Percentiles rank a stretch among this genome's conserved stretches.
Evolutionary conservation across 768 basidiomycete species (phyloP).

Genomic region (Lentinula boryana): DNA sequence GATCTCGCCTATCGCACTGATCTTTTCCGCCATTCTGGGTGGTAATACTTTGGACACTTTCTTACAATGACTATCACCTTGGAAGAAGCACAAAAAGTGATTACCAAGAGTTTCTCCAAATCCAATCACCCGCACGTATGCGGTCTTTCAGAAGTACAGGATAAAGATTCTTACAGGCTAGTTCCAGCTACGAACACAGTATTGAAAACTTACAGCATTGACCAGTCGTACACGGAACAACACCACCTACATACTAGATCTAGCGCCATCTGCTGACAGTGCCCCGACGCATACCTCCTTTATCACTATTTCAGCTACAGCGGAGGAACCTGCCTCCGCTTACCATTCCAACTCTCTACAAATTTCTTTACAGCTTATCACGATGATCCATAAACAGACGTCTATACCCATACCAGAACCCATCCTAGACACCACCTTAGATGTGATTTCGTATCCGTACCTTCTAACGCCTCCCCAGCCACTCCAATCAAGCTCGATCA

Average conservation of each 20-base stretch:
- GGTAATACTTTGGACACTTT: too few relatives aligned
- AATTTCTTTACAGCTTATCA: conserved; percentile 31
- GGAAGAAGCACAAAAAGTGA: neutral
- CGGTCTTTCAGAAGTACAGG: neutral
- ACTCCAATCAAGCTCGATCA: conserved; percentile 25
- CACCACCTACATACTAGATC: conserved; percentile 20
- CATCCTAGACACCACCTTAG: conserved; percentile 41
- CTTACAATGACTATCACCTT: neutral
- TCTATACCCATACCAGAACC: conserved; percentile 45
- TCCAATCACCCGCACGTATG: neutral
- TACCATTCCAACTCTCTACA: conserved; percentile 33
- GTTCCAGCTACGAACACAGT: neutral
- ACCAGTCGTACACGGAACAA: conserved; percentile 19
- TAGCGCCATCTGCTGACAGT: conserved; percentile 14
- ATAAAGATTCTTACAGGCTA: conserved; percentile 1
- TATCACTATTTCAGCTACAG: conserved; percentile 8
- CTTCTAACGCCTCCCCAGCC: conserved; percentile 42
- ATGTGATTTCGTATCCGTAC: conserved; percentile 42
- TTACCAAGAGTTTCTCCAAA: neutral
- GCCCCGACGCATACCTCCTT: conserved; percentile 22
- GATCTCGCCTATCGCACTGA: too few relatives aligned
- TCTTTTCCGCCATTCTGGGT: too few relatives aligned
- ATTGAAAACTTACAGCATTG: neutral
- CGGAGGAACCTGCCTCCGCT: neutral
- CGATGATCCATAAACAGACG: conserved; percentile 35